Conservation (phyloP, 1,139 yeast species). For the Zygosaccharomyces pseudobailii region DNA sequence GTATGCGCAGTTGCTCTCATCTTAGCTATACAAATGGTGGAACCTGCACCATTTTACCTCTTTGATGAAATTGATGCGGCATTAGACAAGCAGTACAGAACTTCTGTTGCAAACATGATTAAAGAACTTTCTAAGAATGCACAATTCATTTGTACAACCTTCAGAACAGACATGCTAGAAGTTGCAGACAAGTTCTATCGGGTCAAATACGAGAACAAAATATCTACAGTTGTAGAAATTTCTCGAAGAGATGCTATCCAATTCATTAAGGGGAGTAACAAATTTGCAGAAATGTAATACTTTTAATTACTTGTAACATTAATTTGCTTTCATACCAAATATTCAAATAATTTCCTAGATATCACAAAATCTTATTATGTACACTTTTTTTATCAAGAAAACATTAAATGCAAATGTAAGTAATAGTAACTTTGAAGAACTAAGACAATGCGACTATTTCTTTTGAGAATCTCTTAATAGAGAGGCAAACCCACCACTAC, state of each 20-base stretch:
- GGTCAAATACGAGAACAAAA: slow-evolving; percentile 77
- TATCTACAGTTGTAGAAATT: slow-evolving; percentile 72
- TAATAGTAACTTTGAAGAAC: background rate
- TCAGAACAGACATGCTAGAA: slow-evolving; percentile 86
- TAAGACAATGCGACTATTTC: slow-evolving; percentile 9
- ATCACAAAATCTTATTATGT: background rate
- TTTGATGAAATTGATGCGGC: slow-evolving; percentile 97
- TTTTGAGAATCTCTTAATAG: slow-evolving; percentile 48
- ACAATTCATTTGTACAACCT: slow-evolving; percentile 94
- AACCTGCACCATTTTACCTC: slow-evolving; percentile 94
- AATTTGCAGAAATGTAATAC: slow-evolving; percentile 20
- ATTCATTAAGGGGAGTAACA: slow-evolving; percentile 61
- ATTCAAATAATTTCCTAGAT: background rate
- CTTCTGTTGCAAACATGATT: slow-evolving; percentile 79
- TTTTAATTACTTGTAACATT: background rate
- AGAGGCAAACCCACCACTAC: slow-evolving; percentile 49
- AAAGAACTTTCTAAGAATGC: slow-evolving; percentile 59
- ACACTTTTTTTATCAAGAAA: slow-evolving; percentile 3
- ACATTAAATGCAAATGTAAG: background rate
- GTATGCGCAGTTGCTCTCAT: slow-evolving; percentile 91
- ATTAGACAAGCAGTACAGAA: slow-evolving; percentile 85
- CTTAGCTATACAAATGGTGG: slow-evolving; percentile 88
- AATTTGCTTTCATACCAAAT: slow-evolving; percentile 4
- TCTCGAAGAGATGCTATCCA: slow-evolving; percentile 67
- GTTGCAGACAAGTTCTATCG: slow-evolving; percentile 87